Base-by-base conservation (phyloP, 805 yeast species). In the Dipodascopsis tothii region DNA sequence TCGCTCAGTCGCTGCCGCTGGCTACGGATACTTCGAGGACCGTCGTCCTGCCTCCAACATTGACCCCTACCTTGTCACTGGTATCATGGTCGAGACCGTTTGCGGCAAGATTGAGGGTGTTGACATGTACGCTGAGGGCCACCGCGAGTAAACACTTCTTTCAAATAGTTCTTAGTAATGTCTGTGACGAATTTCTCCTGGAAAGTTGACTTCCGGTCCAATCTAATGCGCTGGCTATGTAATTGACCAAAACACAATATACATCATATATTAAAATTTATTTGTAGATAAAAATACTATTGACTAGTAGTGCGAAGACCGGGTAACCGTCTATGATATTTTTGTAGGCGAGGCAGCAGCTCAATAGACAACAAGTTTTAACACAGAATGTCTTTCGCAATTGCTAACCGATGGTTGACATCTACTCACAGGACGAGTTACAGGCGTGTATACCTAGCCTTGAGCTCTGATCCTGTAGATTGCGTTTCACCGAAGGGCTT, bases 11-110 rank as follows among this genome's bases (percentile, higher is more conserved):
- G 95, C 95, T 67, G 85, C 85, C 71, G 97, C 88, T 70, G 96
- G 96, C 50, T 85, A 71, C 72, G 98, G 98, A 50, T 92, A 92
- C 80, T 90, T 92, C 62, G 98, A 92, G 78, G 98, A 92, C 73
- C 85, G 98, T 77, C 86, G 98, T 76, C 98, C 98, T 48, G 98
- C 98, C 57, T 88, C 97, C 52, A 92, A 92, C 82, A 92, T 92
- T 61, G 98, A 92, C 71, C 97, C 98, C 58, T 92, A 92, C 75
- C 79, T 90, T 69, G 97, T 92, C 56, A 88, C 96, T 45, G 98
- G 97, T 77, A 87, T 92, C 67, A 85, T 92, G 81, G 83, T 83
- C 60, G 98, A 92, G 77, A 90, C 97, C 58, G 80, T 92, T 38
- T 51, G 51, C 40, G 56, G 54, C 32, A 17, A 45, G 17, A 40